Base-by-base conservation (phyloP, 2,329 filamentous ascomycete species). In the Diaporthe sp. region DNA sequence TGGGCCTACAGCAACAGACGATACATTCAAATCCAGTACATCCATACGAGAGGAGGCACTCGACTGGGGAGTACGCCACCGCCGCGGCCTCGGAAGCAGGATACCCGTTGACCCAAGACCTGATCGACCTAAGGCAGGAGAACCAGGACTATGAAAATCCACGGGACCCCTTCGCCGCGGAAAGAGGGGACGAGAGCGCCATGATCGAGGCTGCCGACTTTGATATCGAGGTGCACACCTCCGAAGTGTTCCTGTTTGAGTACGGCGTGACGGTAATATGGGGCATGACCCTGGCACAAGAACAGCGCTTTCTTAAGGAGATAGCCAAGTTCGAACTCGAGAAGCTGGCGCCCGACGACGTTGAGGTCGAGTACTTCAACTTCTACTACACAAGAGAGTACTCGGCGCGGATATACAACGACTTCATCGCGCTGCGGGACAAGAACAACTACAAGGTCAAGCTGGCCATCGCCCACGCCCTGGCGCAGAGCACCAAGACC, bases 361-460 rank as follows among this genome's bases (percentile, higher is more conserved):
- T 98, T 42, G 96, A 99, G 86, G 95, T 95, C 62, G 97, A 99
- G 84, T 95, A 96, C 81, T 99, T 99, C 89, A 99, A 99, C 84
- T 99, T 98, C 84, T 99, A 99, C 87, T 98, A 99, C 86, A 98
- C 97, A 4, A 91, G 94, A 80, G 96, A 98, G 83, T 99, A 99
- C 83, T 97, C 99, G 85, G 95, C 97, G 31, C 93, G 97, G 71
- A 99, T 99, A 84, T 99, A 99, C 90, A 99, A 99, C 85, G 97
- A 99, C 85, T 99, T 99, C 81, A 99, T 99, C 84, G 97, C 95
- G 3, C 86, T 99, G 76, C 90, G 96, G 67, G 96, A 98, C 81
- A 98, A 98, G 85, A 93, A 93, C 81, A 98, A 98, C 84, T 98
- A 98, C 86, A 98, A 98, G 97, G 97, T 94, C 79, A 98, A 98